phyloP scores from a whole-genome alignment of 305 asterid genomes.

The Fraxinus greggii region DNA sequence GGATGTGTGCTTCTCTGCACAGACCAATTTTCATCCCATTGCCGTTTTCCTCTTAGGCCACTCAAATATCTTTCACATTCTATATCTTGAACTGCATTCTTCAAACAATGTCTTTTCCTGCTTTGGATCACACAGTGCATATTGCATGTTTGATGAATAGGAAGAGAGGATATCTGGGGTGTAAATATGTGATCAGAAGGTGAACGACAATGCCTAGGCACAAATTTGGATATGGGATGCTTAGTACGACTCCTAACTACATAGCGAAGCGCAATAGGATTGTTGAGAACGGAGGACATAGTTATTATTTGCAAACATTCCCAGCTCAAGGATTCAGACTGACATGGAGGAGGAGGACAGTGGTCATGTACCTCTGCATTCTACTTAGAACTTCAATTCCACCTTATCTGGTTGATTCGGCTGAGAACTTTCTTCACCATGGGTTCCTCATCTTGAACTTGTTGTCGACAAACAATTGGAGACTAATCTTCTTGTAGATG shows the following conservation, averaged over 20 bases:
- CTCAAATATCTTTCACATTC: background rate
- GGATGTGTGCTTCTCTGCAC: background rate
- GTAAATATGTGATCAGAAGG: background rate
- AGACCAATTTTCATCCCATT: background rate
- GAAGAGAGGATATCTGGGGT: background rate
- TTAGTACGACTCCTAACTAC: background rate
- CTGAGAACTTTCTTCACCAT: background rate
- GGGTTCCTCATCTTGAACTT: background rate
- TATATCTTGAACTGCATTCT: background rate
- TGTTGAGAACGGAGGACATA: background rate
- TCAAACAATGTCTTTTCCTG: background rate
- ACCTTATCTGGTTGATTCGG: background rate
- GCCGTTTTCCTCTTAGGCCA: background rate
- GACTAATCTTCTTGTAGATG: background rate
- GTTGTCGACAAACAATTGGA: background rate
- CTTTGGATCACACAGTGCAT: background rate
- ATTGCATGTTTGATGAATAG: background rate
- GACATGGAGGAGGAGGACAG: background rate
- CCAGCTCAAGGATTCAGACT: background rate
- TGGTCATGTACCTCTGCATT: background rate
- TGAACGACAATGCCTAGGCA: background rate
- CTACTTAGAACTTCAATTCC: background rate
- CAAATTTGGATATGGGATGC: background rate
- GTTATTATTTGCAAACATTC: background rate
- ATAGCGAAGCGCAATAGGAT: background rate